Base-by-base conservation (phyloP, 1,284 basidiomycete genomes). In the Polyporus tsugae region DNA sequence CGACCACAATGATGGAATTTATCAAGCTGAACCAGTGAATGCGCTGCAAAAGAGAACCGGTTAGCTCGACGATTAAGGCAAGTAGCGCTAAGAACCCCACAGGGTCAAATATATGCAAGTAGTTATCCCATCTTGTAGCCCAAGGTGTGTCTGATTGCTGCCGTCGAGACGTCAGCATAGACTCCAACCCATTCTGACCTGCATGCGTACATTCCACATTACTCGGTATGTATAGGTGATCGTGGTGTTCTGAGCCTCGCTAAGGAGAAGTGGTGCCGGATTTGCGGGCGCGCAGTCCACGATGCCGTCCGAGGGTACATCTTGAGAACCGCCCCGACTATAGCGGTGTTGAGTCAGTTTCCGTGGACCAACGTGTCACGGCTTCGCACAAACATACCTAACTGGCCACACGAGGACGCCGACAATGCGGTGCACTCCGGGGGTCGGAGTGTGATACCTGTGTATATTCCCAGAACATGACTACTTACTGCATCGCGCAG, bases 81-180 rank as follows among this genome's bases (percentile, higher is more conserved):
- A 36, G 22, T 35, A 55, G 39, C 29, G 39, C 36, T 2, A 6
- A 36, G 35, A 46, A 42, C 38, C 78, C 65, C 41, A 79, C 78
- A 44, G 91, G 91, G 74, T 93, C 91, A 73, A 92, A 91, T 63
- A 93, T 90, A 72, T 92, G 91, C 15, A 97, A 86, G 78, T 99
- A 99, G 75, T 93, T 94, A 78, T 99, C 97, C 97, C 97, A 99
- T 63, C 97, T 87, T 0, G 95, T 97, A 6, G 95, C 95, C 95
- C 95, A 97, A 59, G 94, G 93, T 1, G 94, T 94, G 68, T 89
- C 86, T 38, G 95, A 96, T 87, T 92, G 86, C 91, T 95, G 72
- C 15, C 44, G 6, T 1, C 46, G 4, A 52, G 2, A 11, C 10
- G 55, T 71, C 36, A 59, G 17, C 33, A 15, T 29, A 46, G 46